These are phyloP conservation scores for Hanseniaspora meyeri DNA, from an alignment of 805 yeast genomes.

Conservation along the genomic window DNA sequence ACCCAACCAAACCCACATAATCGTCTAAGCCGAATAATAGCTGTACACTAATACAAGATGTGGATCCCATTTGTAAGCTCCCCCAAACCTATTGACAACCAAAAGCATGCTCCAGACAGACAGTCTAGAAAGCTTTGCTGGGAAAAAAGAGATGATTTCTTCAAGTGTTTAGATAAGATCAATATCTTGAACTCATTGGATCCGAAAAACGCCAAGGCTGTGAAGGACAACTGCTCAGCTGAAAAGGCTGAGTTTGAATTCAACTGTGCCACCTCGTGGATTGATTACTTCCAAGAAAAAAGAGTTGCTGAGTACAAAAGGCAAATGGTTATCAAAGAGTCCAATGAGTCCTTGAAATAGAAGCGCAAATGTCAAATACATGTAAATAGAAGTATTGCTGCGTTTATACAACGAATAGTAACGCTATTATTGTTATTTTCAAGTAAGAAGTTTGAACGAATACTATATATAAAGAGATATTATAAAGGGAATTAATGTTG, in stretches of 20 bases:
- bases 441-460: too few species aligned
- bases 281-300: conserved; percentile 78
- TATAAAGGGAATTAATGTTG: too few species aligned
- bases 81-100: conserved; percentile 13
- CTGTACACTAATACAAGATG: neutral
- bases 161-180: conserved; percentile 59
- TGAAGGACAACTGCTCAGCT: conserved; percentile 44
- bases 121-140: conserved; percentile 69
- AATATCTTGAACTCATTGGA: conserved; percentile 60
- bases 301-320: conserved; percentile 64
- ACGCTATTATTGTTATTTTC: too few species aligned
- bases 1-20: neutral
- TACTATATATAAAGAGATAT: too few species aligned
- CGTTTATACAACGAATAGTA: too few species aligned
- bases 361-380: neutral
- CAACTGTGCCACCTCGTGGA: conserved; percentile 84
- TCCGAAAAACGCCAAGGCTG: conserved; percentile 34
- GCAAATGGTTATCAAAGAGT: conserved; percentile 53
- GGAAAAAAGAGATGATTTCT: conserved; percentile 74
- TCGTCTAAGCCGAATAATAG: too few species aligned
- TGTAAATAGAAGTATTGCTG: neutral
- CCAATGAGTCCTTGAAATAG: conserved; percentile 36
- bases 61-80: conserved; percentile 12
- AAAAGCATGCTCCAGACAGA: conserved; percentile 42
- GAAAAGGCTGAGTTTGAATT: conserved; percentile 49